Percentiles rank a stretch among this genome's conserved stretches.
Evolutionary conservation across 192 early-diverging fungal species (phyloP).

Genomic region (Thamnidium elegans): DNA sequence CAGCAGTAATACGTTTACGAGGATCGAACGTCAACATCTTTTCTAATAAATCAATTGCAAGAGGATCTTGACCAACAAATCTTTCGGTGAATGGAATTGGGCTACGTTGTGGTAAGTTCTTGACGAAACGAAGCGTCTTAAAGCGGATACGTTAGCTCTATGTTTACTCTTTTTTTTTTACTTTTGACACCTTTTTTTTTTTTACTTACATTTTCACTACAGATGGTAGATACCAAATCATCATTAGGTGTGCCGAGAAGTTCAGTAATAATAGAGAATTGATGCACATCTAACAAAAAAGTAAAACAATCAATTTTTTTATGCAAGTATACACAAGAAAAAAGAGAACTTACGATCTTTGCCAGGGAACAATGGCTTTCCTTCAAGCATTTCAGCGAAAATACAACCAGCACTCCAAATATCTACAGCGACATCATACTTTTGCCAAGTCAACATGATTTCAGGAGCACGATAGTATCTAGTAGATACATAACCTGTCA

Average conservation of each 20-base stretch:
- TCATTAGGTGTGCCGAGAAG: constrained; percentile 90
- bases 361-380: constrained; percentile 91
- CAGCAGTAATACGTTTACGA: constrained; percentile 83
- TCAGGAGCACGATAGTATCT: constrained; percentile 98
- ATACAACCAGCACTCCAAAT: constrained; percentile 96
- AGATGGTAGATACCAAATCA: constrained; percentile 88
- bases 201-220: constrained; percentile 77
- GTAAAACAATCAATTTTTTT: neutral
- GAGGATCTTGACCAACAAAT: constrained; percentile 77
- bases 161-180: neutral
- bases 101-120: constrained; percentile 78
- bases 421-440: constrained; percentile 94
- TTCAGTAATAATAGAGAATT: constrained; percentile 94
- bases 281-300: constrained; percentile 73
- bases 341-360: constrained; percentile 72
- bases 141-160: neutral
- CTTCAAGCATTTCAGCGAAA: constrained; percentile 95
- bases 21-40: constrained; percentile 95
- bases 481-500: constrained; percentile 98
- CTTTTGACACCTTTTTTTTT: neutral
- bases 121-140: constrained; percentile 87
- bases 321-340: neutral
- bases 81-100: constrained; percentile 77
- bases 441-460: constrained; percentile 98
- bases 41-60: constrained; percentile 82